Percentiles rank a stretch among this genome's conserved stretches.
These are phyloP conservation scores for Penicillium riverlandense DNA, from an alignment of 495 filamentous ascomycete species.

Conservation along the genomic window DNA sequence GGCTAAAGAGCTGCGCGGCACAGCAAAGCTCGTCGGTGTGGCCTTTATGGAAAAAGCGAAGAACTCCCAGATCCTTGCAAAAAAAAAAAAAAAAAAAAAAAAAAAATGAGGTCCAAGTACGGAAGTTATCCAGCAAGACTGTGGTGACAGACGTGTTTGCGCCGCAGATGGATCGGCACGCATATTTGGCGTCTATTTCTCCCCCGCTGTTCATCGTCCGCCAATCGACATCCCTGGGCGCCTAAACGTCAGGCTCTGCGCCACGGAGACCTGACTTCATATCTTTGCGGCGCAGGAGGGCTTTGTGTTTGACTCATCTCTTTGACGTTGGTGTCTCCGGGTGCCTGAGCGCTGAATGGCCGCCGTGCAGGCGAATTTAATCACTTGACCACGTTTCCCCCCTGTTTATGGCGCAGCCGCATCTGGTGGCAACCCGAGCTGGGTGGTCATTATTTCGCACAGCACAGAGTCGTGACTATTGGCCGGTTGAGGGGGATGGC, in stretches of 20 bases:
- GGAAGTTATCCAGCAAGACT: too few species aligned
- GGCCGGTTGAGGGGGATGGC: too few species aligned
- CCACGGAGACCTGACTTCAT: too few species aligned
- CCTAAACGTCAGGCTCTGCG: slow-evolving; percentile 4
- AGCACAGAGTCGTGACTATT: too few species aligned
- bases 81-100: background rate
- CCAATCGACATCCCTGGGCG: slow-evolving; percentile 14
- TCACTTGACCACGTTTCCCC: background rate
- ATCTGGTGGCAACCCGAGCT: background rate
- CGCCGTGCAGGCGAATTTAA: background rate
- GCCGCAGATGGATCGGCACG: slow-evolving; percentile 9
- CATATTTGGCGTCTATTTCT: slow-evolving; percentile 12
- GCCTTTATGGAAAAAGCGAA: background rate
- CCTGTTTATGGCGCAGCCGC: background rate
- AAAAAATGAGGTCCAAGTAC: slow-evolving; percentile 3
- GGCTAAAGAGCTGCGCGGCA: slow-evolving; percentile 6
- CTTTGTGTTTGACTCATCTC: too few species aligned
- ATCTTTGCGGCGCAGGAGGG: too few species aligned
- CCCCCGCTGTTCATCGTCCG: slow-evolving; percentile 4
- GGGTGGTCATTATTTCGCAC: too few species aligned
- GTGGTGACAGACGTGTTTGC: slow-evolving; percentile 1
- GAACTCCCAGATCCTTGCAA: slow-evolving; percentile 3
- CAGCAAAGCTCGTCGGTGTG: slow-evolving; percentile 9
- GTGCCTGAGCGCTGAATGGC: too few species aligned
- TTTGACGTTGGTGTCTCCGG: too few species aligned